These are phyloP conservation scores for Naganishia friedmannii DNA, from an alignment of 768 basidiomycete genomes.

Conservation along the genomic window DNA sequence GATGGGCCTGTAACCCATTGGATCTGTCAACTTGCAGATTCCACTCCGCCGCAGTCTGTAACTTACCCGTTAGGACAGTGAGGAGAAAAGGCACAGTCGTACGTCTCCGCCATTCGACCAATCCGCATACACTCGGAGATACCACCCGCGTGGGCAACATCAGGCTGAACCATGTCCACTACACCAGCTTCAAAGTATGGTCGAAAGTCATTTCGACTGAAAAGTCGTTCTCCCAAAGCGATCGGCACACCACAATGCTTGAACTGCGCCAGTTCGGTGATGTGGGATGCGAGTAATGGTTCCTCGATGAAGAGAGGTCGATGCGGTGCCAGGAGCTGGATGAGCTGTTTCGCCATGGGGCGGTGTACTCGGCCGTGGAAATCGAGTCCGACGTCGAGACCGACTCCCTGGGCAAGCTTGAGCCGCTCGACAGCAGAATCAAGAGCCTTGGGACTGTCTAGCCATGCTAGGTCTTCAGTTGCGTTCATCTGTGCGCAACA, in stretches of 20 bases:
- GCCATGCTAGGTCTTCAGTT: slow-evolving; percentile 44
- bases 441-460: slow-evolving; percentile 48
- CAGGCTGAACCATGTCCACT: slow-evolving; percentile 48
- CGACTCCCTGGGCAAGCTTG: slow-evolving; percentile 40
- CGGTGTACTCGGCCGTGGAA: slow-evolving; percentile 51
- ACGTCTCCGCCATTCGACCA: slow-evolving; percentile 53
- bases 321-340: slow-evolving; percentile 45
- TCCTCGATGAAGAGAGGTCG: slow-evolving; percentile 51
- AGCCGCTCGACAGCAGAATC: slow-evolving; percentile 48
- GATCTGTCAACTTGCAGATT: background rate
- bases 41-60: too few relatives aligned
- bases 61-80: slow-evolving; percentile 60
- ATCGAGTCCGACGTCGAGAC: slow-evolving; percentile 49
- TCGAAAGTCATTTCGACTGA: slow-evolving; percentile 45
- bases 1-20: slow-evolving; percentile 11
- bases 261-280: slow-evolving; percentile 48
- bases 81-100: slow-evolving; percentile 68
- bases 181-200: slow-evolving; percentile 49
- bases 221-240: slow-evolving; percentile 47
- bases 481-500: slow-evolving; percentile 27
- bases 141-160: slow-evolving; percentile 49
- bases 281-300: slow-evolving; percentile 47
- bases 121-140: slow-evolving; percentile 50
- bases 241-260: slow-evolving; percentile 49
- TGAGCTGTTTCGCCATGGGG: slow-evolving; percentile 50